A percentile compares a stretch with the other conserved stretches of the same genome.
These are phyloP conservation scores for Cystofilobasidium macerans DNA, from an alignment of 768 basidiomycete genomes.

Conservation along the genomic window DNA sequence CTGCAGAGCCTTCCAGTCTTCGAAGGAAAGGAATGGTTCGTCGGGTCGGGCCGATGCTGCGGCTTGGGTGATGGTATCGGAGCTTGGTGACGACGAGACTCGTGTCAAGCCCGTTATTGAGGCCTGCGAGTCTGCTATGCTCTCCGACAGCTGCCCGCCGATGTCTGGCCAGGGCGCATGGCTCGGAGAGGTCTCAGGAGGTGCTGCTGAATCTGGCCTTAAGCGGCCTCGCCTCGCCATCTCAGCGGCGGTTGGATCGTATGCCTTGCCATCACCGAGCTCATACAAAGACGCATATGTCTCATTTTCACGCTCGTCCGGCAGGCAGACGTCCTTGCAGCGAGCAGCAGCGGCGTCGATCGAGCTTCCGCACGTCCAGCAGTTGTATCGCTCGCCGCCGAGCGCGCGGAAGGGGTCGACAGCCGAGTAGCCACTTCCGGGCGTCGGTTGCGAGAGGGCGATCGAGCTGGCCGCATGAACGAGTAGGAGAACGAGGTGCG, in stretches of 20 bases:
- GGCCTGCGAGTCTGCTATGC: too few relatives aligned
- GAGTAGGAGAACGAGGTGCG: neutral
- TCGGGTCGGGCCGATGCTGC: neutral
- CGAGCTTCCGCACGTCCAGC: constrained; percentile 1
- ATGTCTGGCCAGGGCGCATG: too few relatives aligned
- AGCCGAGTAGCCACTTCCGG: neutral
- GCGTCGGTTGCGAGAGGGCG: too few relatives aligned
- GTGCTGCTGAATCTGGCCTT: too few relatives aligned
- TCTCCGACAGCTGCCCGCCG: too few relatives aligned
- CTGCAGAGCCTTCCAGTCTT: constrained; percentile 26
- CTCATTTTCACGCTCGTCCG: neutral
- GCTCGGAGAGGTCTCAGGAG: too few relatives aligned
- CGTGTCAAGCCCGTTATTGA: too few relatives aligned
- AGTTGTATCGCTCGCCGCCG: constrained; percentile 7
- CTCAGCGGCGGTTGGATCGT: too few relatives aligned
- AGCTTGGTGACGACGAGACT: too few relatives aligned
- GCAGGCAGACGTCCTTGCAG: constrained; percentile 11
- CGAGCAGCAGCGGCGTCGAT: constrained; percentile 7
- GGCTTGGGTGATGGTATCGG: too few relatives aligned
- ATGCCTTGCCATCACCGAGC: neutral
- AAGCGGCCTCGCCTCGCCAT: too few relatives aligned
- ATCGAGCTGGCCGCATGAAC: neutral
- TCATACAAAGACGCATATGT: neutral
- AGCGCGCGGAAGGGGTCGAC: constrained; percentile 12
- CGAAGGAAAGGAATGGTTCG: constrained; percentile 16